Conservation (phyloP, 768 basidiomycete species). For the Mycena latifolia region DNA sequence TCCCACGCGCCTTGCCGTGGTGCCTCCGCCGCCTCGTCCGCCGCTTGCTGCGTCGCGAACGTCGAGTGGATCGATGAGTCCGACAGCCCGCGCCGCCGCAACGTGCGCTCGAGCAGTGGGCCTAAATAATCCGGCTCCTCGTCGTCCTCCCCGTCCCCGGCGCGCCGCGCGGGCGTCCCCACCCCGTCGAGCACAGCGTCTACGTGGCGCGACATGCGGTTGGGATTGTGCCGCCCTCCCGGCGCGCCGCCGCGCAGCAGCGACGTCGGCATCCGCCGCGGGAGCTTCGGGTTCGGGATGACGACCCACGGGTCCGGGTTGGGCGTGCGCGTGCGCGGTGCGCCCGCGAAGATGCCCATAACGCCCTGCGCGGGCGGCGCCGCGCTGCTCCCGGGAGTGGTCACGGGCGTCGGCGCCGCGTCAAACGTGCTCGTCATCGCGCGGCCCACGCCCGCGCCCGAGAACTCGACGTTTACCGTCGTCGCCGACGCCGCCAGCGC, state of each 20-base stretch:
- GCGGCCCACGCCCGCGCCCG: slow-evolving; percentile 73
- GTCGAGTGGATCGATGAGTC: slow-evolving; percentile 95
- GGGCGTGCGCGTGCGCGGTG: slow-evolving; percentile 61
- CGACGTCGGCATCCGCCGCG: slow-evolving; percentile 39
- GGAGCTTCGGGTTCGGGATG: slow-evolving; percentile 54
- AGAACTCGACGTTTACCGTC: slow-evolving; percentile 97
- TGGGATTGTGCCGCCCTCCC: slow-evolving; percentile 32
- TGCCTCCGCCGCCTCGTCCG: slow-evolving; percentile 54
- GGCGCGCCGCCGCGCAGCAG: slow-evolving; percentile 20
- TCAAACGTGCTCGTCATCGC: slow-evolving; percentile 60
- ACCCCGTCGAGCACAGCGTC: slow-evolving; percentile 81
- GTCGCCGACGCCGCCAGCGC: slow-evolving; percentile 90
- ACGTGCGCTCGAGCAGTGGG: slow-evolving; percentile 73
- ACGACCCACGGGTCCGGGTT: slow-evolving; percentile 87
- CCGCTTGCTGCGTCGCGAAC: slow-evolving; percentile 61
- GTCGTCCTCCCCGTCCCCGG: slow-evolving; percentile 52
- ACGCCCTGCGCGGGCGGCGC: slow-evolving; percentile 58
- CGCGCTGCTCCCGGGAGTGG: slow-evolving; percentile 51
- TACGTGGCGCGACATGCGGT: slow-evolving; percentile 71
- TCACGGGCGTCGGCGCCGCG: slow-evolving; percentile 20
- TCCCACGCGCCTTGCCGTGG: slow-evolving; percentile 47
- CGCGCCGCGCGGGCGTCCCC: slow-evolving; percentile 29
- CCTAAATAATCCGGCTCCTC: slow-evolving; percentile 59
- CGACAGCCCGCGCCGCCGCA: slow-evolving; percentile 85
- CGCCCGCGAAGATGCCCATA: slow-evolving; percentile 95